These are phyloP conservation scores for Bassia scoparia DNA, from an alignment of 148 eudicot species.

Conservation along the genomic window DNA sequence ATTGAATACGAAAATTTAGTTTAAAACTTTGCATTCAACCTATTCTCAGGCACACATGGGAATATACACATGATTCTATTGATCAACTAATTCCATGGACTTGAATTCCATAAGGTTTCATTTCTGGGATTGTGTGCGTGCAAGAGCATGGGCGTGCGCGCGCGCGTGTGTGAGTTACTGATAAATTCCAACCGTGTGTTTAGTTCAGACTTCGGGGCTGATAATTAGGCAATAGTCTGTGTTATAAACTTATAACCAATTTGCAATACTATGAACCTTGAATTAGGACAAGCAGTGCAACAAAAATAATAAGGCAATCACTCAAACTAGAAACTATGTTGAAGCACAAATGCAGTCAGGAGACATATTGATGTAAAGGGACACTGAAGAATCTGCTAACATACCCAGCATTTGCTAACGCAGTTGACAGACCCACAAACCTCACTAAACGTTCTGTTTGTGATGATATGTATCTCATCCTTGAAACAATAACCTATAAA, in stretches of 20 bases:
- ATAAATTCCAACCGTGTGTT: not conserved
- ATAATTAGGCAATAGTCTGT: too few relatives aligned
- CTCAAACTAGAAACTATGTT: not conserved
- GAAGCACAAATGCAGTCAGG: not conserved
- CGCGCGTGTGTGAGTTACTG: not conserved
- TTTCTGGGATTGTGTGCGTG: not conserved
- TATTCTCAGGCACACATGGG: too few relatives aligned
- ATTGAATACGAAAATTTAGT: too few relatives aligned
- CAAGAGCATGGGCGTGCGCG: too few relatives aligned
- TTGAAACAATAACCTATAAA: conserved; percentile 85
- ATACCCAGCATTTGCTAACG: conserved; percentile 97
- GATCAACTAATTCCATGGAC: too few relatives aligned
- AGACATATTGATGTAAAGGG: not conserved
- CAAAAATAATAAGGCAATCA: not conserved
- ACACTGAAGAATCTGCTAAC: conserved; percentile 8
- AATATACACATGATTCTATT: too few relatives aligned
- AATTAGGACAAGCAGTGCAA: not conserved
- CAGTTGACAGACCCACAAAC: conserved; percentile 98
- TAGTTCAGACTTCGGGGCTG: not conserved
- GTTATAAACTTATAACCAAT: too few relatives aligned
- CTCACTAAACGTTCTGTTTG: conserved; percentile 90
- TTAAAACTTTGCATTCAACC: too few relatives aligned
- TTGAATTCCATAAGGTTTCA: not conserved
- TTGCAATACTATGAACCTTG: not conserved
- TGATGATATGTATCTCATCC: conserved; percentile 98